These are phyloP conservation scores for Pythium diclinum DNA, from an alignment of 352 stramenopile genomes.

Conservation along the genomic window DNA sequence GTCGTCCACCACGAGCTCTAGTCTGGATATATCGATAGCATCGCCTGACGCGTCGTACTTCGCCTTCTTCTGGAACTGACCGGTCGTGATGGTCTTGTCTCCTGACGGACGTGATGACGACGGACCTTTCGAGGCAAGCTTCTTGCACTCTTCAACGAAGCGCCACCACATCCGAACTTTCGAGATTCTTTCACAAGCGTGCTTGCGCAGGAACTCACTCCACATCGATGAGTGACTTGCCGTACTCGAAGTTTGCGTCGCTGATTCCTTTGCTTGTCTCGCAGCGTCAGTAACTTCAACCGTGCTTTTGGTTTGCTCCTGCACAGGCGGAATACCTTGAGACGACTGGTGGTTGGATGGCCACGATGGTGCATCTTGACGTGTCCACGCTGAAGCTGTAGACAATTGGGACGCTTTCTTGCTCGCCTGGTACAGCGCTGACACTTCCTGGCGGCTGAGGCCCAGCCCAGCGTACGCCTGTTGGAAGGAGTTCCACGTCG, in stretches of 20 bases:
- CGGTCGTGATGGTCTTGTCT: neutral
- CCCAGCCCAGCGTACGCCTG: neutral
- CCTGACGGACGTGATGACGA: neutral
- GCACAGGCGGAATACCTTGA: neutral
- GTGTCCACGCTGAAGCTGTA: constrained; percentile 2
- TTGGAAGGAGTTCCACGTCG: constrained; percentile 8
- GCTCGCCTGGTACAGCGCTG: neutral
- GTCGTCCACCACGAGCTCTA: constrained; percentile 5
- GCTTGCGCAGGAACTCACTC: constrained; percentile 10
- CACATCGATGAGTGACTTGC: neutral
- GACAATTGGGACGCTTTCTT: neutral
- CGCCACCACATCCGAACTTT: constrained; percentile 3
- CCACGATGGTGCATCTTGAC: neutral
- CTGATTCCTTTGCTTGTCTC: neutral
- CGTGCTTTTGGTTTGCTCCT: neutral
- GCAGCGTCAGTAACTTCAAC: neutral
- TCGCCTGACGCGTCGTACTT: neutral
- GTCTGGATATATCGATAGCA: neutral
- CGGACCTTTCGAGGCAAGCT: neutral
- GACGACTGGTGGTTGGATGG: neutral
- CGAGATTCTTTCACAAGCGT: neutral
- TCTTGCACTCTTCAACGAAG: constrained; percentile 1
- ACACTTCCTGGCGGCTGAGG: neutral
- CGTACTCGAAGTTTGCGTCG: neutral
- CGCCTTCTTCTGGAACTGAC: constrained; percentile 17